A percentile compares a stretch with the other conserved stretches of the same genome.
Evolutionary conservation across 2,329 filamentous ascomycete species (phyloP).

Genomic region (Sporothrix phasma): DNA sequence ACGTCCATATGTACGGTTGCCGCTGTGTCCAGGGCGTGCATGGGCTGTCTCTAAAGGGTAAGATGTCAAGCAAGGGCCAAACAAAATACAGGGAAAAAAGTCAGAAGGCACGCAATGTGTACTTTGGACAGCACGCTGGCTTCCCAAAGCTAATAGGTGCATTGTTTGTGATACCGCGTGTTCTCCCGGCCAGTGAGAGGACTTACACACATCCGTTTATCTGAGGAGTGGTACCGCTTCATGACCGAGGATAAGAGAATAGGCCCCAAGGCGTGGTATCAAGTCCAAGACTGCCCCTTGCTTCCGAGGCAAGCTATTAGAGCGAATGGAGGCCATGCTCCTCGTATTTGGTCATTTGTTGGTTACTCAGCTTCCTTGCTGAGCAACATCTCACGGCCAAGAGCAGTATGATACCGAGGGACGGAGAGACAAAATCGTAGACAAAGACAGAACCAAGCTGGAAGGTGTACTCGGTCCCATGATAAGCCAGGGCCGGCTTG

Average conservation of each 20-base stretch:
- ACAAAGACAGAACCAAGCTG: neutral
- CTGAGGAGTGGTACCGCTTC: neutral
- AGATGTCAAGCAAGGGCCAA: neutral
- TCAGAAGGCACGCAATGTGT: neutral
- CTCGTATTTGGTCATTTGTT: neutral
- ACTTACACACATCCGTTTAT: too few species aligned
- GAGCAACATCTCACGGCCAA: neutral
- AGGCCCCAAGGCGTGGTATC: neutral
- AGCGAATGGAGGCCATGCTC: neutral
- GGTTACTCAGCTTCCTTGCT: constrained; percentile 3
- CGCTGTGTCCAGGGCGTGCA: constrained; percentile 1
- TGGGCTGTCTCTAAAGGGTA: neutral
- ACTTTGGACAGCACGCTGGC: neutral
- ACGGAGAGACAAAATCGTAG: neutral
- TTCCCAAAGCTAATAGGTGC: neutral
- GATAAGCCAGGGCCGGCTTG: constrained; percentile 4
- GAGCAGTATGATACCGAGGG: neutral
- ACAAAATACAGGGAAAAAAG: neutral
- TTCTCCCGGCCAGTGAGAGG: neutral
- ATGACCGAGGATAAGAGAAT: neutral
- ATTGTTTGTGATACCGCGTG: neutral
- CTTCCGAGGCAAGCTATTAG: neutral
- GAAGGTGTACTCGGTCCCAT: neutral
- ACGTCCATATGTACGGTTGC: constrained; percentile 2
- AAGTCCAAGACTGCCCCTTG: neutral